Evolutionary conservation across 495 filamentous ascomycete genomes (phyloP), one percentile per base, ranked within the genome.

Genomic region (Aspergillus egyptiacus): DNA sequence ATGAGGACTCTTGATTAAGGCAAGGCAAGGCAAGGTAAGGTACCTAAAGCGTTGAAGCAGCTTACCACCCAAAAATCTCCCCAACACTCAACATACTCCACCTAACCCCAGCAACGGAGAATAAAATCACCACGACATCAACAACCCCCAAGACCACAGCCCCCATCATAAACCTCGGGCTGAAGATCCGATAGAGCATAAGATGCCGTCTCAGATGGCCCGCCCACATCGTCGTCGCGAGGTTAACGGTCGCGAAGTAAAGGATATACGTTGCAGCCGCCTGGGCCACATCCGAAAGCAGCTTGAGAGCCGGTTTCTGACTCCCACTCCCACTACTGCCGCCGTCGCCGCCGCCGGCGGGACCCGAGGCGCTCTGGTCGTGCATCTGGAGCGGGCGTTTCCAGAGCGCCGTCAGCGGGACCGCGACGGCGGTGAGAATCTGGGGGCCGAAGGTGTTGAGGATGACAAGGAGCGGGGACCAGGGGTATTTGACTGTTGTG

Each of bases 151-250:
- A 54, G 28, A 84, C 80, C 1, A 72, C 71, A 0, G 85, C 86
- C 2, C 86, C 89, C 54, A 86, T 78, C 87, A 97, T 88, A 65
- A 89, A 97, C 28, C 89, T 64, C 25, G 93, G 93, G 63, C 73
- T 82, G 56, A 98, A 98, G 42, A 98, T 89, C n/a, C 94, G 81
- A 67, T 91, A 96, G 24, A 98, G 73, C 94, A 98, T 98, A 37
- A 98, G 72, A 69, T 99, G 93, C 40, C 93, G 76, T 30, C 94
- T 72, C 42, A 99, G 69, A 58, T 86, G 79, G 6, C 87, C 90
- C 0, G 91, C 88, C 84, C 88, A 95, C 66, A 86, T 82, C 52
- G 86, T 90, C 3, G 88, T 95, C 0, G 89, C 87, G 9, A 93
- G 68, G 28, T 83, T 81, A 58, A 96, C 79, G 20, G 84, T 82